Base-by-base conservation (phyloP, 768 basidiomycete genomes). In the Naganishia vishniacii region DNA sequence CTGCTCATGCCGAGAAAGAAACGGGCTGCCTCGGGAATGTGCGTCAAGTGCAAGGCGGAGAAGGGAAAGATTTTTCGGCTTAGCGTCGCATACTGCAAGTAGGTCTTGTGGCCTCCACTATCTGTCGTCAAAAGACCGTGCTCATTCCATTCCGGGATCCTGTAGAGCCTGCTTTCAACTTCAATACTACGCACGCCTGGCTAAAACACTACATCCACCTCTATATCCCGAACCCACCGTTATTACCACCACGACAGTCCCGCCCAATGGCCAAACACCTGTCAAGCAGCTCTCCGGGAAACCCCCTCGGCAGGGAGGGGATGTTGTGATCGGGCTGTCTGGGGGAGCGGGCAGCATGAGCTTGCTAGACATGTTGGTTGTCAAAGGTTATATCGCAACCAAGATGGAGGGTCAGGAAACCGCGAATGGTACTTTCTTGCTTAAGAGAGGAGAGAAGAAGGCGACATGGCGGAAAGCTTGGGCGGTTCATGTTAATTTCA, bases 401-500 rank as follows among this genome's bases (percentile, higher is more conserved):
- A 67, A 66, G 41, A 20, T 66, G 51, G 65, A 62, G 11, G 34
- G 58, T 15, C n/a, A 42, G 45, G n/a, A 40, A 23, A 44, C 18
- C 32, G 47, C 48, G 37, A 31, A 37, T 45, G 62, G 47, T 7
- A 61, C 37, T 13, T 46, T 49, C 23, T n/a, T 49, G 16, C 66
- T 63, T 29, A 70, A 71, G 62, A 44, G 63, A 58, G 71, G 68
- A 9, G 72, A 70, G 11, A 59, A 60, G 45, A 42, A 61, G 37
- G 41, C 51, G n/a, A 62, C 49, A 0, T 75, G 75, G 75, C 66
- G 70, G 29, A 67, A 65, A 18, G 71, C 67, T 29, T 69, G 62
- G 62, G 69, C 74, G n/a, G 67, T 75, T 9, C 69, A 77, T 68
- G 74, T 77, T 20, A 73, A 75, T 26, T 77, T 74, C 62, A 59